A percentile compares a stretch with the other conserved stretches of the same genome.
Conservation (phyloP, 805 yeast genomes). For the Wilhelminamyces savonicus region DNA sequence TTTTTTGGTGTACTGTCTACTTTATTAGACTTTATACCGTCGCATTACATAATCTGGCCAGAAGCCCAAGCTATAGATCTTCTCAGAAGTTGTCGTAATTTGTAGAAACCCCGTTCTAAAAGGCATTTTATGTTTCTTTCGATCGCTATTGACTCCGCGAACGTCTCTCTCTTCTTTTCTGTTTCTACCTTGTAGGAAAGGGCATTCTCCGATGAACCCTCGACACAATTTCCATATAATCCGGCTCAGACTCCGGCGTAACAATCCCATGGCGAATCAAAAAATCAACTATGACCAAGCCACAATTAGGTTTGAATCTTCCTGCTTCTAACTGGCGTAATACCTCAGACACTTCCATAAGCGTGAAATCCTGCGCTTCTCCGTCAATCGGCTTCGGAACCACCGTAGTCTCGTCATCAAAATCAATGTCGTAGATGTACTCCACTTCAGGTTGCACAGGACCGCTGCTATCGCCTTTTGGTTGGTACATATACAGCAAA, state of each 20-base stretch:
- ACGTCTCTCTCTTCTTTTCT: too few species aligned
- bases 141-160: too few species aligned
- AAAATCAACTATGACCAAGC: slow-evolving; percentile 72
- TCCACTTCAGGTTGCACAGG: slow-evolving; percentile 88
- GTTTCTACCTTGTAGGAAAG: slow-evolving; percentile 48
- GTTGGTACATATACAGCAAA: slow-evolving; percentile 54
- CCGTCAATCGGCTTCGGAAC: slow-evolving; percentile 42
- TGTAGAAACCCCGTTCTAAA: too few species aligned
- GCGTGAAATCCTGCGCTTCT: slow-evolving; percentile 67
- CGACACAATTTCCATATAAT: slow-evolving; percentile 52
- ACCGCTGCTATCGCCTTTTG: slow-evolving; percentile 35
- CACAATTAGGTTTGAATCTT: slow-evolving; percentile 89
- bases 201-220: slow-evolving; percentile 67
- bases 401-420: slow-evolving; percentile 34
- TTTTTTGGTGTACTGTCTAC: too few species aligned
- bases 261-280: slow-evolving; percentile 78
- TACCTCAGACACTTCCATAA: slow-evolving; percentile 59
- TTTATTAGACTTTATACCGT: too few species aligned
- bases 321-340: slow-evolving; percentile 40
- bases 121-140: too few species aligned
- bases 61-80: too few species aligned
- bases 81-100: too few species aligned
- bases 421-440: slow-evolving; percentile 65
- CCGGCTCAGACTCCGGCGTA: slow-evolving; percentile 58
- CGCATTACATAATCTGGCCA: too few species aligned